Percentiles rank a stretch among this genome's conserved stretches.
Conservation (phyloP, 2,329 filamentous ascomycete genomes). For the Dothistroma pini region DNA sequence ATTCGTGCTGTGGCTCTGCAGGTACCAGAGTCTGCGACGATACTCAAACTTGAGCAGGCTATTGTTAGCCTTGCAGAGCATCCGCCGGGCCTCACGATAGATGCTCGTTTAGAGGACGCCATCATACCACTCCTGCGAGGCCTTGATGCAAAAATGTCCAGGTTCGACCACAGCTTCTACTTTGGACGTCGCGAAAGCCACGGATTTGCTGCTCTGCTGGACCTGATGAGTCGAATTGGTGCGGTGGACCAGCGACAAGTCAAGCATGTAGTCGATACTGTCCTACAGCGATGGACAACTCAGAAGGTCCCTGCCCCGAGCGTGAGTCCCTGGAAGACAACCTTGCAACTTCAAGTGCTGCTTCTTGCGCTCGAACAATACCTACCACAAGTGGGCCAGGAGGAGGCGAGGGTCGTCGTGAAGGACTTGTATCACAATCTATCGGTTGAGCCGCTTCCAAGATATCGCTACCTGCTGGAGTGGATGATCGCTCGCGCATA, state of each 20-base stretch:
- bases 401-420: conserved; percentile 35
- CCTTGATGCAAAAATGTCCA: conserved; percentile 30
- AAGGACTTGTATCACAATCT: conserved; percentile 40
- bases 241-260: conserved; percentile 9
- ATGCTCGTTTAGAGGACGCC: conserved; percentile 46
- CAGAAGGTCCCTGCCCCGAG: conserved; percentile 44
- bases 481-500: conserved; percentile 48
- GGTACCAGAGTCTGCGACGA: conserved; percentile 28
- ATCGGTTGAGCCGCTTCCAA: conserved; percentile 45
- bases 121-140: conserved; percentile 33
- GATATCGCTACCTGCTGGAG: conserved; percentile 46
- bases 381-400: conserved; percentile 16
- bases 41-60: conserved; percentile 39
- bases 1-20: conserved; percentile 25
- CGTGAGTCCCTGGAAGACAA: conserved; percentile 48
- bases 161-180: conserved; percentile 39
- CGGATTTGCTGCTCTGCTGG: conserved; percentile 45
- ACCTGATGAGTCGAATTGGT: conserved; percentile 42
- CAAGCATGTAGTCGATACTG: conserved; percentile 32
- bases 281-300: conserved; percentile 42
- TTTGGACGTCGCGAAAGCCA: conserved; percentile 43
- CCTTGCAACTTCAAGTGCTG: conserved; percentile 47
- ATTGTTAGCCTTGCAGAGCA: conserved; percentile 40
- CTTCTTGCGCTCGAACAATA: conserved; percentile 42
- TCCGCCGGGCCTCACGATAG: conserved; percentile 41